A percentile compares a stretch with the other conserved stretches of the same genome.
Evolutionary conservation across 768 basidiomycete species (phyloP).

Genomic region (Asterophora parasitica): DNA sequence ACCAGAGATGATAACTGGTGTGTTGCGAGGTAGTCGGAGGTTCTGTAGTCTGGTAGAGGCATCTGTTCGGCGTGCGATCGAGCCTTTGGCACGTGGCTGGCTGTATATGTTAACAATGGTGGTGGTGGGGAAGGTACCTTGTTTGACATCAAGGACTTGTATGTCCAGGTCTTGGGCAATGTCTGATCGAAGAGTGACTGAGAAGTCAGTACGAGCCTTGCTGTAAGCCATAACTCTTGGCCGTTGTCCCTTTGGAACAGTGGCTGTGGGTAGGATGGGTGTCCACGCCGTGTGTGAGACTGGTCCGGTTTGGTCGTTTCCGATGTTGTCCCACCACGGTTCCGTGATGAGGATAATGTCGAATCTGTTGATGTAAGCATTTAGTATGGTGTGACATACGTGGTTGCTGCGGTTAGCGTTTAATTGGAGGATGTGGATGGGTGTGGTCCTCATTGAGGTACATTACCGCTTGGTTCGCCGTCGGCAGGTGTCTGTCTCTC

Average conservation of each 20-base stretch:
- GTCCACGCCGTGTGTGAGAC: not conserved
- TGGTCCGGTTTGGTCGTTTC: constrained; percentile 5
- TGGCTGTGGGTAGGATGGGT: no score
- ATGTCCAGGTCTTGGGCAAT: constrained; percentile 19
- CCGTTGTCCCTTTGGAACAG: no score
- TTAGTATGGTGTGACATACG: not conserved
- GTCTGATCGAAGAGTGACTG: constrained; percentile 21
- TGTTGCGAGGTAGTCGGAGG: not conserved
- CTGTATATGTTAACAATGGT: not conserved
- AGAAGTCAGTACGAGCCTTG: not conserved
- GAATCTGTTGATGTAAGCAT: not conserved
- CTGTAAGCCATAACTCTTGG: no score
- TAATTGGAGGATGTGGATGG: not conserved
- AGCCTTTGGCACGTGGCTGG: no score
- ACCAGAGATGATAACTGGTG: not conserved
- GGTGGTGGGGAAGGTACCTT: constrained; percentile 10
- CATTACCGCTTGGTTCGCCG: no score
- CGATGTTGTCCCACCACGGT: not conserved
- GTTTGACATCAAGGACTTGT: constrained; percentile 19
- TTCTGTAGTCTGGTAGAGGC: no score
- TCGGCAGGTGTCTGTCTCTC: no score
- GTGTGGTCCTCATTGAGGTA: no score
- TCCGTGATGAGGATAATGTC: not conserved
- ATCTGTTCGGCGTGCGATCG: no score
- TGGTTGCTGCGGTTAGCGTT: not conserved